These are phyloP conservation scores for Cymbopogon flexuosus DNA, from an alignment of 202 grass and related monocot genomes.

Conservation along the genomic window DNA sequence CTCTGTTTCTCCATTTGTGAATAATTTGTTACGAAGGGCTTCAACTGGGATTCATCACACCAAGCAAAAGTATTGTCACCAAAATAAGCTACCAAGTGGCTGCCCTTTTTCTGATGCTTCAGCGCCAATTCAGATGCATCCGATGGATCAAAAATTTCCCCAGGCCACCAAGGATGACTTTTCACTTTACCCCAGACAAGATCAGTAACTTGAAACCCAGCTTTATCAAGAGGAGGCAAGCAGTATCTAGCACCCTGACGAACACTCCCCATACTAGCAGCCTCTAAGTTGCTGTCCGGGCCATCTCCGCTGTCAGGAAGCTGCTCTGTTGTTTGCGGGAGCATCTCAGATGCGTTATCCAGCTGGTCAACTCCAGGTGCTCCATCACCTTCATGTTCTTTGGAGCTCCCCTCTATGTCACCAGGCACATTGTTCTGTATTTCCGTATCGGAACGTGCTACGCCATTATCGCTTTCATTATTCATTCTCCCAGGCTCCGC, in stretches of 20 bases:
- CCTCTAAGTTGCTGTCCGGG: background rate
- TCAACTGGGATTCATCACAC: constrained; percentile 86
- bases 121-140: constrained; percentile 66
- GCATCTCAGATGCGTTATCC: background rate
- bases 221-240: constrained; percentile 47
- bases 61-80: constrained; percentile 95
- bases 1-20: constrained; percentile 75
- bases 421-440: constrained; percentile 19
- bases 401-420: constrained; percentile 1
- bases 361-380: background rate
- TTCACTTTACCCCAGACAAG: constrained; percentile 95
- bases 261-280: background rate
- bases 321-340: background rate
- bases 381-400: constrained; percentile 10
- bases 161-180: constrained; percentile 96
- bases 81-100: constrained; percentile 82
- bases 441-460: constrained; percentile 11
- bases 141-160: constrained; percentile 66
- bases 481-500: background rate
- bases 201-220: constrained; percentile 48
- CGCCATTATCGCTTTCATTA: constrained; percentile 7
- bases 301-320: constrained; percentile 5
- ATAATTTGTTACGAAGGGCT: constrained; percentile 73
- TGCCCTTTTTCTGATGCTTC: constrained; percentile 55
- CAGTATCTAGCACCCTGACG: constrained; percentile 42